Conservation (phyloP, 208 protist species). For the Entamoeba moshkovskii region DNA sequence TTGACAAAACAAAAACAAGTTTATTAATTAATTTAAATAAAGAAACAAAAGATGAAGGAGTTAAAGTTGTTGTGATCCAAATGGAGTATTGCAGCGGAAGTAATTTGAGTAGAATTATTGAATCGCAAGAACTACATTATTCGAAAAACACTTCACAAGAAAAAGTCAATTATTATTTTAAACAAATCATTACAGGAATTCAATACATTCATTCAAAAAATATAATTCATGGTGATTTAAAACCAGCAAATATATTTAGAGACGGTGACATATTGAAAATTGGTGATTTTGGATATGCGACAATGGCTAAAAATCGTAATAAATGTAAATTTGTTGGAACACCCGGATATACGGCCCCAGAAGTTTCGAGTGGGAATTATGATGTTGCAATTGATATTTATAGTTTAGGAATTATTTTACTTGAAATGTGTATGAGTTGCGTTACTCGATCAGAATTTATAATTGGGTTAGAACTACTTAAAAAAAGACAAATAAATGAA, state of each 20-base stretch:
- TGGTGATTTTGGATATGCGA: constrained; percentile 70
- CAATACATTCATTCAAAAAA: constrained; percentile 48
- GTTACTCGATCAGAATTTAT: neutral
- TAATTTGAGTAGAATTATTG: neutral
- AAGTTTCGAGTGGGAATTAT: neutral
- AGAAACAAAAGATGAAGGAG: neutral
- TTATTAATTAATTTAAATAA: too few relatives aligned
- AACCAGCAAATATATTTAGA: constrained; percentile 63
- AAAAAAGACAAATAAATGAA: neutral
- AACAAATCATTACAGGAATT: constrained; percentile 56
- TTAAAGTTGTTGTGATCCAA: neutral
- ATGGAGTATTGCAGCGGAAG: neutral
- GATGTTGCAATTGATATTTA: neutral
- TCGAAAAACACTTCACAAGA: neutral
- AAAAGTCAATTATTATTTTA: constrained; percentile 47
- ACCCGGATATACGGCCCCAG: neutral
- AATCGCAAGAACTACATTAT: neutral
- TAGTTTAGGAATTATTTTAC: neutral
- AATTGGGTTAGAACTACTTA: neutral
- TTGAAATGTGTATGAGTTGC: neutral
- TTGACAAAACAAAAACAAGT: too few relatives aligned
- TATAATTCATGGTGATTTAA: constrained; percentile 62
- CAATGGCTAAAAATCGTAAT: constrained; percentile 13
- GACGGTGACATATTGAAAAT: constrained; percentile 57
- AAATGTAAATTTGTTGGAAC: constrained; percentile 3